phyloP scores from a whole-genome alignment of 805 yeast genomes.

The Millerozyma acaciae region DNA sequence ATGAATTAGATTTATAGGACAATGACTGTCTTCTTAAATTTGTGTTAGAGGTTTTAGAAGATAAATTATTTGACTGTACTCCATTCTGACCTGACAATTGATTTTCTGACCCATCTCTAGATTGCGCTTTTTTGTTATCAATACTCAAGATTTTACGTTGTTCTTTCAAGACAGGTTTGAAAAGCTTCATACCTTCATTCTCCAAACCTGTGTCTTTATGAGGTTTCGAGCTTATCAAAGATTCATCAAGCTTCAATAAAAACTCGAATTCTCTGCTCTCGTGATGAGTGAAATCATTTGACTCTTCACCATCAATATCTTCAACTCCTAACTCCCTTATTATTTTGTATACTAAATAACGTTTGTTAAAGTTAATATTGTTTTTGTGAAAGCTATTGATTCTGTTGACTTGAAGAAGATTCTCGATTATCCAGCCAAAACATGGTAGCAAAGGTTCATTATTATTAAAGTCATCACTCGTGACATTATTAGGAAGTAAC shows the following conservation, averaged over 20 bases:
- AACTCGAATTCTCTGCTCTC: slow-evolving; percentile 48
- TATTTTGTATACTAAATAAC: slow-evolving; percentile 36
- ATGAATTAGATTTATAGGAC: slow-evolving; percentile 34
- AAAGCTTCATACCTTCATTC: slow-evolving; percentile 23
- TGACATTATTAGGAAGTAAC: slow-evolving; percentile 29
- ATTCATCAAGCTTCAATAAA: slow-evolving; percentile 44
- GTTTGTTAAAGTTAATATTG: slow-evolving; percentile 80
- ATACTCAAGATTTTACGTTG: slow-evolving; percentile 28
- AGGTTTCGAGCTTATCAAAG: slow-evolving; percentile 26
- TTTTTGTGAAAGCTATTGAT: slow-evolving; percentile 74
- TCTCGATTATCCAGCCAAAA: slow-evolving; percentile 85
- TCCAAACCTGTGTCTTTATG: slow-evolving; percentile 33
- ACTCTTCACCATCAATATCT: slow-evolving; percentile 23
- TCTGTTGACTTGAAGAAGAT: slow-evolving; percentile 57
- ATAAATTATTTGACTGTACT: slow-evolving; percentile 9
- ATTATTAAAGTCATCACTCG: slow-evolving; percentile 26
- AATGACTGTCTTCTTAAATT: slow-evolving; percentile 36
- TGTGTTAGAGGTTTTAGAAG: slow-evolving; percentile 27
- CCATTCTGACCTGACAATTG: neutral
- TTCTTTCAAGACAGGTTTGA: slow-evolving; percentile 26
- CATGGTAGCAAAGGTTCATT: slow-evolving; percentile 67
- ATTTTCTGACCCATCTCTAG: slow-evolving; percentile 14
- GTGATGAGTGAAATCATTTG: slow-evolving; percentile 20
- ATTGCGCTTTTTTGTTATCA: slow-evolving; percentile 32
- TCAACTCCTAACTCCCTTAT: slow-evolving; percentile 38